phyloP scores from a whole-genome alignment of 2,329 filamentous ascomycete genomes.

The Nigrograna mackinnonii region DNA sequence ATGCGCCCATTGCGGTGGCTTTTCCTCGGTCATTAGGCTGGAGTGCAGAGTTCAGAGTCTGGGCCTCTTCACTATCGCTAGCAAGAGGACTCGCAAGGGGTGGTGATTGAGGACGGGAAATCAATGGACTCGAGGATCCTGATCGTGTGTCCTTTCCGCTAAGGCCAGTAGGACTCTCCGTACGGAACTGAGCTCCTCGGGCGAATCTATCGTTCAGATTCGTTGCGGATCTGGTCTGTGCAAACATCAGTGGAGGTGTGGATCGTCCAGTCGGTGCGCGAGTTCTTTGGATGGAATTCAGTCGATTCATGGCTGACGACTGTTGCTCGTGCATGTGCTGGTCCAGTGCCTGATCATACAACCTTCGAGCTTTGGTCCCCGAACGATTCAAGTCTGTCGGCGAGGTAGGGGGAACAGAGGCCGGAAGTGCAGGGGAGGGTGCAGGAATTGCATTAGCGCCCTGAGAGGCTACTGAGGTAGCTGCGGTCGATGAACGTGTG shows the following conservation, averaged over 20 bases:
- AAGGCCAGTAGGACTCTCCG: conserved; percentile 48
- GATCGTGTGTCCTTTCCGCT: conserved; percentile 34
- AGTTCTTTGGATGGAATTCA: conserved; percentile 76
- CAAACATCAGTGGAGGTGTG: conserved; percentile 50
- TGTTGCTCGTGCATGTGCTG: conserved; percentile 83
- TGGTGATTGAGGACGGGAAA: conserved; percentile 50
- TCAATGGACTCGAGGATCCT: conserved; percentile 43
- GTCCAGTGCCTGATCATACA: conserved; percentile 83
- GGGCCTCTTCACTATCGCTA: conserved; percentile 72
- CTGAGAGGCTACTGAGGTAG: conserved; percentile 86
- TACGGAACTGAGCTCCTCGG: conserved; percentile 44
- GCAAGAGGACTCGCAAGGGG: conserved; percentile 68
- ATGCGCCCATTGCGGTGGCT: conserved; percentile 73
- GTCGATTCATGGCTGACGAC: conserved; percentile 72
- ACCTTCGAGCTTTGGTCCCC: conserved; percentile 70
- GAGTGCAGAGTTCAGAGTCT: conserved; percentile 63
- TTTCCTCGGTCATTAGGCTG: conserved; percentile 80
- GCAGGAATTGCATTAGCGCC: conserved; percentile 39
- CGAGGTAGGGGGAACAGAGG: conserved; percentile 25
- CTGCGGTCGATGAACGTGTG: conserved; percentile 77
- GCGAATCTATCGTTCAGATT: conserved; percentile 52
- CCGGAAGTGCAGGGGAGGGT: conserved; percentile 30
- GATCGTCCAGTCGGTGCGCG: conserved; percentile 51
- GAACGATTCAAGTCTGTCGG: conserved; percentile 60
- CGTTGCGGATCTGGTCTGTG: conserved; percentile 49